phyloP scores from a whole-genome alignment of 2,329 filamentous ascomycete genomes.

The Thyridium curvatum region DNA sequence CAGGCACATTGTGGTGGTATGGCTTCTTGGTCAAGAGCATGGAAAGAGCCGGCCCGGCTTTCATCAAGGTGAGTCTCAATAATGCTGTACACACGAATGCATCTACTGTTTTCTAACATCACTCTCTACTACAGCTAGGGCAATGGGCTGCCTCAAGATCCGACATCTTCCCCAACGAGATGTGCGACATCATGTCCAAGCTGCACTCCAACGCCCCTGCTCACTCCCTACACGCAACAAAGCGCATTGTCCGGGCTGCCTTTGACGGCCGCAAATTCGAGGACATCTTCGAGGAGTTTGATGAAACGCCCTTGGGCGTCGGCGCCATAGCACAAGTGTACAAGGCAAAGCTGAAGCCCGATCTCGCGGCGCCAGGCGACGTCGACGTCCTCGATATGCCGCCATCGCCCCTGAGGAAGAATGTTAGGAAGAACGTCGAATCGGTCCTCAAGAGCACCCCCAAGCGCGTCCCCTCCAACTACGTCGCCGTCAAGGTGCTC shows the following conservation, averaged over 20 bases:
- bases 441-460: slow-evolving; percentile 82
- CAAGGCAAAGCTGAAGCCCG: slow-evolving; percentile 82
- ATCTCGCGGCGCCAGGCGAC: slow-evolving; percentile 59
- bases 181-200: slow-evolving; percentile 91
- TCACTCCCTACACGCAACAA: slow-evolving; percentile 76
- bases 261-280: slow-evolving; percentile 77
- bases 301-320: slow-evolving; percentile 82
- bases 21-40: slow-evolving; percentile 78
- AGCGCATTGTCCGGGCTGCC: slow-evolving; percentile 70
- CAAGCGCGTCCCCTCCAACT: slow-evolving; percentile 77
- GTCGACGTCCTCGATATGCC: slow-evolving; percentile 42
- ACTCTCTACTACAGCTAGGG: slow-evolving; percentile 56
- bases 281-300: slow-evolving; percentile 94
- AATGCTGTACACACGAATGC: neutral
- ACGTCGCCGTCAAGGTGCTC: slow-evolving; percentile 93
- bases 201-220: slow-evolving; percentile 92
- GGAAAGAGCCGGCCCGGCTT: slow-evolving; percentile 90
- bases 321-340: slow-evolving; percentile 98
- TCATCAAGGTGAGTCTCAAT: slow-evolving; percentile 70
- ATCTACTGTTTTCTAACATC: neutral
- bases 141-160: slow-evolving; percentile 97
- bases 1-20: slow-evolving; percentile 93
- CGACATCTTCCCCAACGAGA: slow-evolving; percentile 89
- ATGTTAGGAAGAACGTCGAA: slow-evolving; percentile 76
- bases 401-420: slow-evolving; percentile 45